Evolutionary conservation across 371 early-diverging fungal species (phyloP).

Genomic region (Circinella minor): DNA sequence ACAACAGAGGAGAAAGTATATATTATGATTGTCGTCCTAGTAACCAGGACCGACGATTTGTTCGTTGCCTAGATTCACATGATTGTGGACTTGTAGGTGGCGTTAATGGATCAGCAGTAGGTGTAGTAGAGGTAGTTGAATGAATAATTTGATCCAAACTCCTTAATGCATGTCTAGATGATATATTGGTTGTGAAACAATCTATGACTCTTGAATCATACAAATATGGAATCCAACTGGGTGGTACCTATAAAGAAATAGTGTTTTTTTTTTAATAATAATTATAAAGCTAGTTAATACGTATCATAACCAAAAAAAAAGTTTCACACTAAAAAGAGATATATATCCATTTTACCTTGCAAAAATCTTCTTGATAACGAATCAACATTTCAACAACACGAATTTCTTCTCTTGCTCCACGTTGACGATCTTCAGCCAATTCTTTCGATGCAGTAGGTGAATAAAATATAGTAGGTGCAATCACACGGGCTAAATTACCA

Average conservation of each 20-base stretch:
- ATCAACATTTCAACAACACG: slow-evolving; percentile 77
- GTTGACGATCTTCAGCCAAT: slow-evolving; percentile 51
- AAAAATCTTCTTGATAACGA: slow-evolving; percentile 72
- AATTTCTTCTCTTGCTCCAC: slow-evolving; percentile 66
- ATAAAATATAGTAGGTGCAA: slow-evolving; percentile 91
- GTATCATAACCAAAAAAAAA: neutral
- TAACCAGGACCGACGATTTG: neutral
- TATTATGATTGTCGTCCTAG: neutral
- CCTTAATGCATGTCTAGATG: slow-evolving; percentile 9
- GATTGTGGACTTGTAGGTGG: slow-evolving; percentile 2
- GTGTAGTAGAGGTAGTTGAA: neutral
- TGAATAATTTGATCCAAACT: neutral
- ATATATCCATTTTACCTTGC: slow-evolving; percentile 47
- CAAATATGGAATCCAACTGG: slow-evolving; percentile 7
- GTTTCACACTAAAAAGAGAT: too few relatives aligned
- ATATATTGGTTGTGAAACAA: neutral
- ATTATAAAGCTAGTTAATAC: neutral
- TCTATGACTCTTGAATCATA: slow-evolving; percentile 8
- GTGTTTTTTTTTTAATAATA: neutral
- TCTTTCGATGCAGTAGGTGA: slow-evolving; percentile 27
- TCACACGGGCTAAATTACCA: slow-evolving; percentile 88
- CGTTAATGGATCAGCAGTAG: neutral
- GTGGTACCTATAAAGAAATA: slow-evolving; percentile 13
- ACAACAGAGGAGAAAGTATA: too few relatives aligned
- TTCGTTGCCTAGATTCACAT: neutral